phyloP scores from a whole-genome alignment of 192 early-diverging fungal species.

The Spinellus fusiger region DNA sequence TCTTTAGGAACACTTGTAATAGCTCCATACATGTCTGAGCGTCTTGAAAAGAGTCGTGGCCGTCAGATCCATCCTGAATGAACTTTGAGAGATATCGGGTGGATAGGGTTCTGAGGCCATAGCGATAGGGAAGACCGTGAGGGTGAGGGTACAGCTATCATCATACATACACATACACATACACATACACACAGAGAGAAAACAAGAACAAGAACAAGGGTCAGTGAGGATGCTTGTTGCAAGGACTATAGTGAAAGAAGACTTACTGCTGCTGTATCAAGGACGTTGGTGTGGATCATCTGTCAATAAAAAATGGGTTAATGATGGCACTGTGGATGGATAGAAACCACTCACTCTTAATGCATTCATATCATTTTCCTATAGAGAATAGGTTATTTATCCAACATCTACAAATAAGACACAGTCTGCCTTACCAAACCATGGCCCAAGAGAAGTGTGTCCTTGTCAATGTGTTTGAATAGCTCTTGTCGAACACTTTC shows the following conservation, averaged over 20 bases:
- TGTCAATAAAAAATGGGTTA: neutral
- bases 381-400: neutral
- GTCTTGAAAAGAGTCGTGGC: constrained; percentile 62
- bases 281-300: constrained; percentile 32
- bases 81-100: constrained; percentile 42
- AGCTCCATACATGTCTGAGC: constrained; percentile 53
- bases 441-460: constrained; percentile 61
- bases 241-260: neutral
- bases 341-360: constrained; percentile 10
- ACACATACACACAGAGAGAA: constrained; percentile 8
- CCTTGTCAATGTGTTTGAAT: constrained; percentile 32
- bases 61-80: constrained; percentile 49
- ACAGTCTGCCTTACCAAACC: constrained; percentile 37
- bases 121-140: constrained; percentile 36
- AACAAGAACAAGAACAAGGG: neutral
- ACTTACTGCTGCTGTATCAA: constrained; percentile 40
- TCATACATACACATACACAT: too few species aligned
- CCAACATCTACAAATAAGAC: constrained; percentile 12
- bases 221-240: neutral
- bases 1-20: neutral
- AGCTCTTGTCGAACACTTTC: constrained; percentile 32
- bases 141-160: constrained; percentile 53
- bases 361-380: constrained; percentile 31
- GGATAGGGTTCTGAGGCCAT: constrained; percentile 43
- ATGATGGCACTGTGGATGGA: neutral